Evolutionary conservation across 2,329 filamentous ascomycete genomes (phyloP), one percentile per base, ranked within the genome.

Genomic region (Fusarium virguliforme): DNA sequence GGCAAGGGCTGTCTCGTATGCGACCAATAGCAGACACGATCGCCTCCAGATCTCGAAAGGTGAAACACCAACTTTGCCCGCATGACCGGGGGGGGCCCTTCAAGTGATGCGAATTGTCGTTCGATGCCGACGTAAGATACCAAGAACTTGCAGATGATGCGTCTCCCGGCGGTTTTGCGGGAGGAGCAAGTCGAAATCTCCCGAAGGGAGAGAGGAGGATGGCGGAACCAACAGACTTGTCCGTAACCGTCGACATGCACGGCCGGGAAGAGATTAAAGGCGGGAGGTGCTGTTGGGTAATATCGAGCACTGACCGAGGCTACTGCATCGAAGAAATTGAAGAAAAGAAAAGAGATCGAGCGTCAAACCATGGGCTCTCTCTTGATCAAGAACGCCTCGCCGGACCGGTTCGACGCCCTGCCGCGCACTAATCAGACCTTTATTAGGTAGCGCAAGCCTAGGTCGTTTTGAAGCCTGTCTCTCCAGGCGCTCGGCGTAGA

Each of bases 261-360:
- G 48, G 38, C 22, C 28, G 26, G 32, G 35, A 68, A 50, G 68
- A 71, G 48, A 71, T 71, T 71, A 71, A 71, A 65, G 68, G 60
- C 38, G 15, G 60, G 9, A 8, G 60, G 60, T 18, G 41, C 26
- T 54, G 38, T 54, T 59, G 24, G 18, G 37, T 22, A 65, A 65
- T 56, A 18, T 69, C 40, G 62, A 67, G 69, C 69, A 71, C 28
- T 66, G 61, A 55, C 58, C 46, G 58, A 53, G 32, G 40, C 64
- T 66, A 71, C 60, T 69, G 68, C 69, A 30, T 72, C 68, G 61
- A 62, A 63, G 61, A 71, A 43, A 71, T 71, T 71, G 68, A 71
- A 46, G 15, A 28, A 28, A 48, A 48, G n/a, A 46, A 41, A 48
- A 48, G 43, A 48, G 53, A 62, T 62, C 26, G 60, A 62, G 56